phyloP scores from a whole-genome alignment of 2,329 filamentous ascomycete species.

The Trichoderma breve region DNA sequence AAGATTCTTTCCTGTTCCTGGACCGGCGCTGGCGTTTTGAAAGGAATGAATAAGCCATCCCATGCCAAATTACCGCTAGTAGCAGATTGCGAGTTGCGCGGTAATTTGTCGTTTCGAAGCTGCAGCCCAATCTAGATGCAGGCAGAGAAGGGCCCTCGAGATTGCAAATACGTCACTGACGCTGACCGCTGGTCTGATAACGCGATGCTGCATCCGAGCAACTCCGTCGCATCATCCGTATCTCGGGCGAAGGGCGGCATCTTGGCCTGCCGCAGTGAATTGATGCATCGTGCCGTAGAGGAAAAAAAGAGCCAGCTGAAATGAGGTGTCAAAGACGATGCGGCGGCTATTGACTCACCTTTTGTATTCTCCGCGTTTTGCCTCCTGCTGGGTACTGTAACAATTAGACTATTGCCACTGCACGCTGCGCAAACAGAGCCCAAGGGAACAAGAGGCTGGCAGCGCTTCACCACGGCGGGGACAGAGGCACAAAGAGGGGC shows the following conservation, averaged over 20 bases:
- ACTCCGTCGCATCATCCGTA: not conserved
- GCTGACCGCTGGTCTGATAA: slow-evolving; percentile 13
- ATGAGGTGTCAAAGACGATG: not conserved
- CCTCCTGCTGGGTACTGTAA: not conserved
- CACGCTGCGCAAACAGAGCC: not conserved
- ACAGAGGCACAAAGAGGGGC: not conserved
- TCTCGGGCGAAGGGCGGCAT: slow-evolving; percentile 2
- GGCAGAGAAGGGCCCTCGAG: not conserved
- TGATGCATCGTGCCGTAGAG: not conserved
- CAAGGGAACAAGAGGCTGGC: not conserved
- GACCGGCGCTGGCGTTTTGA: not conserved
- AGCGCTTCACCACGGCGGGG: not conserved
- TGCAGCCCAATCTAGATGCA: not conserved
- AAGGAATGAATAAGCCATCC: not conserved
- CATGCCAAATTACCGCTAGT: not conserved
- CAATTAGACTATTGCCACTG: not conserved
- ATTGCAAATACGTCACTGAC: slow-evolving; percentile 7
- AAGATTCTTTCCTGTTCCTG: slow-evolving; percentile 15
- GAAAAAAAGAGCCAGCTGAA: not conserved
- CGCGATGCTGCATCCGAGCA: not conserved
- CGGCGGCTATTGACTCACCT: not conserved
- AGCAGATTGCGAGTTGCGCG: not conserved
- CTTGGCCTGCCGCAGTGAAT: not conserved
- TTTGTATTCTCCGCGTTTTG: not conserved
- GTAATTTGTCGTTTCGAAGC: not conserved